Evolutionary conservation across 495 filamentous ascomycete genomes (phyloP).

Genomic region (Penicillium maclennaniae): DNA sequence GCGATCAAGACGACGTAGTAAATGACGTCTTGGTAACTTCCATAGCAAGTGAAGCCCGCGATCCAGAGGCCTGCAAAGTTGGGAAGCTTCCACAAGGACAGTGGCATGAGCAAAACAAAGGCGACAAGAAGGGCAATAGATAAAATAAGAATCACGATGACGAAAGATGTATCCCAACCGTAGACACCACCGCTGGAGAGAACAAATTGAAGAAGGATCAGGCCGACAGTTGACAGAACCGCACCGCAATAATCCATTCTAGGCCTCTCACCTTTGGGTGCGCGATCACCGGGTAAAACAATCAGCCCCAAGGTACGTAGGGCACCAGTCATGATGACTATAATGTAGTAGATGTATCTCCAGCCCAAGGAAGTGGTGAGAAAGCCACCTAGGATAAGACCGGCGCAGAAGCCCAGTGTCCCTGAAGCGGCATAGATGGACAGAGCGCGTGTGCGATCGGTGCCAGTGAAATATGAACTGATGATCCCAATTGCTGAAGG

Average conservation of each 20-base stretch:
- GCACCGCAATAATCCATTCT: conserved; percentile 36
- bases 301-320: conserved; percentile 29
- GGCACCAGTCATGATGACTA: conserved; percentile 31
- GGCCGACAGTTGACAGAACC: conserved; percentile 29
- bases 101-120: conserved; percentile 37
- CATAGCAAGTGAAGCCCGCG: conserved; percentile 37
- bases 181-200: conserved; percentile 34
- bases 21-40: conserved; percentile 38
- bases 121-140: conserved; percentile 36
- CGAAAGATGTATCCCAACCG: conserved; percentile 48
- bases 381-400: conserved; percentile 36
- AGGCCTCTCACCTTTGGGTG: conserved; percentile 10
- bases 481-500: conserved; percentile 39
- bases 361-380: conserved; percentile 36
- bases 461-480: conserved; percentile 36
- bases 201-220: conserved; percentile 38
- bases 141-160: conserved; percentile 41
- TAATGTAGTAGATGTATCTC: conserved; percentile 37
- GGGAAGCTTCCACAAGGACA: conserved; percentile 33
- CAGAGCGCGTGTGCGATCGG: conserved; percentile 31
- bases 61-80: conserved; percentile 39
- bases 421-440: conserved; percentile 37
- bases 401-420: conserved; percentile 35
- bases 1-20: conserved; percentile 39
- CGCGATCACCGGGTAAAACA: conserved; percentile 28